These are phyloP conservation scores for Stagonosporopsis vannaccii DNA, from an alignment of 2,329 filamentous ascomycete species.

Conservation along the genomic window DNA sequence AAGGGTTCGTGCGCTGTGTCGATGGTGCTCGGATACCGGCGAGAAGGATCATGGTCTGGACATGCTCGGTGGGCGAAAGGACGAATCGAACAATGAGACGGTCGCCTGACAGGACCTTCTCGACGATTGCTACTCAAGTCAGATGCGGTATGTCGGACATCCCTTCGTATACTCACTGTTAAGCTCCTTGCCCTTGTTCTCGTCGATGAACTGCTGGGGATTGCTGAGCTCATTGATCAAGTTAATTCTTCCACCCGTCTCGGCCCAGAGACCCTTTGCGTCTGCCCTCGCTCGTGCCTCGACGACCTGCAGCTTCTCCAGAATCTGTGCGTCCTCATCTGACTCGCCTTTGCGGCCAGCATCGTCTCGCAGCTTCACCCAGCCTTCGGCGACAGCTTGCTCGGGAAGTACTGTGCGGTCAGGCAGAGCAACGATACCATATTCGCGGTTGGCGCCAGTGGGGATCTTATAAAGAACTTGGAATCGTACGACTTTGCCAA, in stretches of 20 bases:
- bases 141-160: constrained; percentile 15
- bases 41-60: constrained; percentile 86
- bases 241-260: constrained; percentile 71
- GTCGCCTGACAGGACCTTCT: constrained; percentile 91
- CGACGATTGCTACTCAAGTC: constrained; percentile 66
- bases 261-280: constrained; percentile 81
- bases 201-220: constrained; percentile 75
- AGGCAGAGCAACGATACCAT: constrained; percentile 79
- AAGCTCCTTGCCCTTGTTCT: constrained; percentile 84
- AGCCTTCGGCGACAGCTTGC: constrained; percentile 83
- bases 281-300: constrained; percentile 81
- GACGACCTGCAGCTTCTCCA: constrained; percentile 79
- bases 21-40: constrained; percentile 88
- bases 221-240: constrained; percentile 82
- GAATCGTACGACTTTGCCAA: constrained; percentile 89
- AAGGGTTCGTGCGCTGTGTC: constrained; percentile 82
- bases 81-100: constrained; percentile 84
- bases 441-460: constrained; percentile 78
- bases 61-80: constrained; percentile 81
- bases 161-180: constrained; percentile 60
- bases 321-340: constrained; percentile 71
- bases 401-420: constrained; percentile 78
- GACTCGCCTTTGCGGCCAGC: constrained; percentile 90
- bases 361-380: constrained; percentile 93
- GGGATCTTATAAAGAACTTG: constrained; percentile 87